Conservation (phyloP, 2,329 filamentous ascomycete species). For the Fusarium algeriense region DNA sequence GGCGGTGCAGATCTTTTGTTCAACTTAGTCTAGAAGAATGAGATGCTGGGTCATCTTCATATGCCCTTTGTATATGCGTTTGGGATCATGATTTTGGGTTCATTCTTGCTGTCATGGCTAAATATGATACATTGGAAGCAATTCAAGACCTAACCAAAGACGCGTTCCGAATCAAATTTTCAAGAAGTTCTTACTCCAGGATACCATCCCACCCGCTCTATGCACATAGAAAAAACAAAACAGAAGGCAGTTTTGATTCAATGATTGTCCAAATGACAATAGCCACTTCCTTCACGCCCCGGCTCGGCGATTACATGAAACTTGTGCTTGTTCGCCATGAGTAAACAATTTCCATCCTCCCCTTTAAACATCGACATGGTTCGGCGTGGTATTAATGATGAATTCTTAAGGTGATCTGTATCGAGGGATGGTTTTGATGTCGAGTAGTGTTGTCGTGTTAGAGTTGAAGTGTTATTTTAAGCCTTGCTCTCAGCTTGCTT, state of each 20-base stretch:
- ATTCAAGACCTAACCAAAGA: conserved; percentile 12
- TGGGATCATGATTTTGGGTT: neutral
- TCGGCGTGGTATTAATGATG: conserved; percentile 26
- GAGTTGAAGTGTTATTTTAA: conserved; percentile 13
- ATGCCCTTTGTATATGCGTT: neutral
- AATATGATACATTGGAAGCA: conserved; percentile 24
- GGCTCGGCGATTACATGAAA: conserved; percentile 4
- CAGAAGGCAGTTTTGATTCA: neutral
- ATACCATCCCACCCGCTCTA: neutral
- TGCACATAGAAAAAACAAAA: conserved; percentile 14
- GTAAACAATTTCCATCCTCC: conserved; percentile 15
- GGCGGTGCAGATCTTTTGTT: conserved; percentile 34
- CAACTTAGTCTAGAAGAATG: conserved; percentile 30
- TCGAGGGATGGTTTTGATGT: neutral
- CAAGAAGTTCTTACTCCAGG: conserved; percentile 6
- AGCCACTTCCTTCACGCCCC: neutral
- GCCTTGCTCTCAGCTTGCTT: conserved; percentile 47
- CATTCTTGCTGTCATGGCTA: conserved; percentile 11
- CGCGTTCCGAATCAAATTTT: neutral
- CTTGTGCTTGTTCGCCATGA: conserved; percentile 2
- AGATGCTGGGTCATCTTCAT: conserved; percentile 30
- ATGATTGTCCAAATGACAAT: neutral
- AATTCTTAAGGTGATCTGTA: conserved; percentile 5
- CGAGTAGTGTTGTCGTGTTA: neutral
- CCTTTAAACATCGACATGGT: conserved; percentile 1